phyloP scores from a whole-genome alignment of 495 filamentous ascomycete genomes.

The Poronia punctata region DNA sequence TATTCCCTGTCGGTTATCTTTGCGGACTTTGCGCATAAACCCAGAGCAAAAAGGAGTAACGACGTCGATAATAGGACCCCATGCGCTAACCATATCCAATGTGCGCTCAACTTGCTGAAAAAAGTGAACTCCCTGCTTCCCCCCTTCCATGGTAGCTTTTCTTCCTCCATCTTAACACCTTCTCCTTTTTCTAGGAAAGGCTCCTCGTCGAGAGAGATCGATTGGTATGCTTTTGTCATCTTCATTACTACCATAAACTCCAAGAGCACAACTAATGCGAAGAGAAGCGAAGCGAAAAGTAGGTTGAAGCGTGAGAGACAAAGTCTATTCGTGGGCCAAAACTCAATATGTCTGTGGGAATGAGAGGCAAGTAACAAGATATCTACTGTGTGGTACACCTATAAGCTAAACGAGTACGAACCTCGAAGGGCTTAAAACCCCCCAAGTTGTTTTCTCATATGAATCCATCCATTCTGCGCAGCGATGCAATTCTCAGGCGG shows the following conservation, averaged over 20 bases:
- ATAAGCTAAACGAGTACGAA: no score
- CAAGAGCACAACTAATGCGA: conserved; percentile 36
- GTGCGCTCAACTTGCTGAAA: conserved; percentile 14
- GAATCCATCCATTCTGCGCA: no score
- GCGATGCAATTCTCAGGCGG: conserved; percentile 1
- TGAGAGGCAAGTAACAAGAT: no score
- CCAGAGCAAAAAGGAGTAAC: conserved; percentile 34
- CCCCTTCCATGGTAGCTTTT: conserved; percentile 13
- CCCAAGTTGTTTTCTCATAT: no score
- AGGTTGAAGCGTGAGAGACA: no score
- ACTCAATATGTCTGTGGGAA: no score
- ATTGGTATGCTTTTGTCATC: conserved; percentile 27
- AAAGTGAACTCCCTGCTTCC: conserved; percentile 6
- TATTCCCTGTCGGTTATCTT: conserved; percentile 19
- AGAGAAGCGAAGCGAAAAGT: conserved; percentile 26
- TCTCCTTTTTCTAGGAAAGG: conserved; percentile 24
- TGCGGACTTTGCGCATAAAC: conserved; percentile 28
- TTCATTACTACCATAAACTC: conserved; percentile 13
- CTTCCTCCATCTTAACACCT: conserved; percentile 5
- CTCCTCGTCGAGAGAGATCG: conserved; percentile 35
- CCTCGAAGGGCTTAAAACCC: no score
- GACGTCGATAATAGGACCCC: conserved; percentile 36
- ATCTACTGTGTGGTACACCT: no score
- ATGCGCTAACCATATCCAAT: conserved; percentile 41
- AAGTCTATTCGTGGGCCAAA: no score